These are phyloP conservation scores for Calycina herbarum DNA, from an alignment of 2,329 filamentous ascomycete genomes.

Conservation along the genomic window DNA sequence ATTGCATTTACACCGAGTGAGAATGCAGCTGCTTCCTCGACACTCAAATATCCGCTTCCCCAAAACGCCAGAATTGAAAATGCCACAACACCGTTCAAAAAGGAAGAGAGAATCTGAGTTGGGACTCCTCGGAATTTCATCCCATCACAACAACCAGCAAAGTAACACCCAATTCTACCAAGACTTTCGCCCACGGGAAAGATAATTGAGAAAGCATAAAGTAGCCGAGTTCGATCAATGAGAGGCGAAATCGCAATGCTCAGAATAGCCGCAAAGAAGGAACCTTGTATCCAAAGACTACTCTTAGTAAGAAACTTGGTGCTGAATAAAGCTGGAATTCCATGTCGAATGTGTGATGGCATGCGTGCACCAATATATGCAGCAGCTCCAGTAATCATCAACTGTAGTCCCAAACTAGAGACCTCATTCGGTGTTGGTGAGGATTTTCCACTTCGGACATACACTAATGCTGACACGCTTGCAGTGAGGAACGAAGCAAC, in stretches of 20 bases:
- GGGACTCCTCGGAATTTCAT: background rate
- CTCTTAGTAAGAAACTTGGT: background rate
- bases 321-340: background rate
- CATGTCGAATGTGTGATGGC: background rate
- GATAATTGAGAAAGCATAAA: background rate
- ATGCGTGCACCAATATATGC: background rate
- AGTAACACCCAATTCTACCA: background rate
- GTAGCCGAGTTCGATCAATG: background rate
- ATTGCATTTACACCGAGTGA: background rate
- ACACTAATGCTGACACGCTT: background rate
- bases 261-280: background rate
- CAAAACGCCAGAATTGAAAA: background rate
- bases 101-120: background rate
- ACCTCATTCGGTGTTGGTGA: background rate
- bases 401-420: background rate
- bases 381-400: background rate
- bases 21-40: background rate
- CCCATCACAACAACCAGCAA: background rate
- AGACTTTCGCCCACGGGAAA: background rate
- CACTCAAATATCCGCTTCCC: background rate
- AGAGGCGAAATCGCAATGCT: background rate
- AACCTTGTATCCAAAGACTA: constrained; percentile 8
- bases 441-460: background rate
- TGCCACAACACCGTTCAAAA: background rate
- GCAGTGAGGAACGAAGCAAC: background rate